Evolutionary conservation across 2,329 filamentous ascomycete species (phyloP), one percentile per base, ranked within the genome.

Genomic region (Trichoderma endophyticum): DNA sequence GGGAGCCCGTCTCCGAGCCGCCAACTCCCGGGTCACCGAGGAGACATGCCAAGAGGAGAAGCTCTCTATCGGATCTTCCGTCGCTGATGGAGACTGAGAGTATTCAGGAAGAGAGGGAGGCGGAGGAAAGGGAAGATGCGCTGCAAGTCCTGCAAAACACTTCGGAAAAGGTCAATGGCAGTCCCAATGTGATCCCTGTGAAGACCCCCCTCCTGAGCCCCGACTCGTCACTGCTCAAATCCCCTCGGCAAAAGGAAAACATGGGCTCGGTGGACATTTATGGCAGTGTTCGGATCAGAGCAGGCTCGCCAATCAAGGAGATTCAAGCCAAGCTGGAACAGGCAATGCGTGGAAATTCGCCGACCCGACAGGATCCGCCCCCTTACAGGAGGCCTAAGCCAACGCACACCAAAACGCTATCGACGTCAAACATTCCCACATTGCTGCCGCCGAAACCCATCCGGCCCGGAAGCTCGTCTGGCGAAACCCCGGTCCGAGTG

Each of bases 31-130:
- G 83, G 75, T 79, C 80, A n/a, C 82, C 84, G 59, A 90, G 88
- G 79, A 95, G 91, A 75, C 56, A 69, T n/a, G 2, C 60, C 26
- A 98, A 97, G 84, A 88, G 95, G 70, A 91, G 95, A 79, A 98
- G 95, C 82, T 98, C 95, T 30, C 83, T 98, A 56, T 97, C 95
- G 5, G 95, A 98, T 80, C 86, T 98, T 62, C 92, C 90, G 75
- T 87, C 84, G 71, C 84, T 93, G 21, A 90, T 95, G 82, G 87
- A 86, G 54, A 86, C 89, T 70, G 85, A 90, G 9, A 87, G 84
- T 12, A 81, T 91, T 28, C 79, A 82, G 1, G 77, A 80, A 26
- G 80, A 59, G 75, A 80, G 32, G 79, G 80, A 61, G n/a, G 66
- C 18, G 3, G 57, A 69, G 26, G 57, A 69, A 39, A 69, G 54